Conservation (phyloP, 208 protist species). For the Acanthamoeba healyi region DNA sequence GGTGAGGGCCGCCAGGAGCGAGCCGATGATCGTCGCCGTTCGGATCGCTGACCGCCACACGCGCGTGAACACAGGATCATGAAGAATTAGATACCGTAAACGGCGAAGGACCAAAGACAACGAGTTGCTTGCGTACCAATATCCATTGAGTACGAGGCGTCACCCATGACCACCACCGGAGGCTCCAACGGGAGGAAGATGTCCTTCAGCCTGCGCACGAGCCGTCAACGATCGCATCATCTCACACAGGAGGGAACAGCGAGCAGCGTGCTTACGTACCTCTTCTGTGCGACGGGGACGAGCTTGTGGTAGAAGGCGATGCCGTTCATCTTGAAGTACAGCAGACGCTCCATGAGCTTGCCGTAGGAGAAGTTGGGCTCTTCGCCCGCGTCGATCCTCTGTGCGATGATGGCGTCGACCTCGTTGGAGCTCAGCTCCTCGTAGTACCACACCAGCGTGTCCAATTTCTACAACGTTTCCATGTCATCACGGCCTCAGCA, state of each 20-base stretch:
- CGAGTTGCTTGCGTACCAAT: slow-evolving; percentile 66
- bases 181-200: slow-evolving; percentile 79
- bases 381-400: slow-evolving; percentile 81
- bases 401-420: slow-evolving; percentile 53
- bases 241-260: too few relatives aligned
- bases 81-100: neutral
- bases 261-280: too few relatives aligned
- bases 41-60: slow-evolving; percentile 71
- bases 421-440: slow-evolving; percentile 77
- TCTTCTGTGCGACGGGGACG: slow-evolving; percentile 11
- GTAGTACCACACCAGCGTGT: slow-evolving; percentile 84
- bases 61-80: neutral
- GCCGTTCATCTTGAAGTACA: slow-evolving; percentile 70
- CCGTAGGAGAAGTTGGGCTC: slow-evolving; percentile 75
- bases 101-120: neutral
- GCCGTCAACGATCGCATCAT: too few relatives aligned
- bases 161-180: slow-evolving; percentile 80
- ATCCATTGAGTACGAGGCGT: slow-evolving; percentile 84
- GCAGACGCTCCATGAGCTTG: slow-evolving; percentile 85
- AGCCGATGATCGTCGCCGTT: slow-evolving; percentile 81
- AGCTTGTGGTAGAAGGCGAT: slow-evolving; percentile 37
- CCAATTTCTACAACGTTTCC: slow-evolving; percentile 17
- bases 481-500: neutral
- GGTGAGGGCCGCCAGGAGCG: slow-evolving; percentile 71
- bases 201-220: slow-evolving; percentile 11